phyloP scores from a whole-genome alignment of 2,329 filamentous ascomycete species.

The Colletotrichum tropicale region DNA sequence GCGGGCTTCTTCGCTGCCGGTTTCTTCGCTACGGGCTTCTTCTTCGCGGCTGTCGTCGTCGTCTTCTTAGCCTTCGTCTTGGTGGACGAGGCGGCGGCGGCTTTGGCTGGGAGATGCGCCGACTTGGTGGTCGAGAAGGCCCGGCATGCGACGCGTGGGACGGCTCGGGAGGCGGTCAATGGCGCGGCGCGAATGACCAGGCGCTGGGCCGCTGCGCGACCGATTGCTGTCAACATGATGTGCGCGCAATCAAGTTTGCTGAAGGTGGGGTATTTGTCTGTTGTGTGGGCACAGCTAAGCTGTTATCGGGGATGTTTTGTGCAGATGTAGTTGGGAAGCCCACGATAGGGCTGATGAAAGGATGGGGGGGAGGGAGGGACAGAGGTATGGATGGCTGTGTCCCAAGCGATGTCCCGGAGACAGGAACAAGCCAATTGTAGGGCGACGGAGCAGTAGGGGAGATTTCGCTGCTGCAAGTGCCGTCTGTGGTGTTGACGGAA shows the following conservation, averaged over 20 bases:
- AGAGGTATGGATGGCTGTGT: not conserved
- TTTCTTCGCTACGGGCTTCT: constrained; percentile 27
- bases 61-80: constrained; percentile 26
- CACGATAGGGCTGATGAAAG: not conserved
- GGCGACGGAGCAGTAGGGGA: not conserved
- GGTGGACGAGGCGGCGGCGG: constrained; percentile 19
- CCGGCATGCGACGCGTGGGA: constrained; percentile 24
- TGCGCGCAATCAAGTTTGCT: not conserved
- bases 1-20: constrained; percentile 23
- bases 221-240: constrained; percentile 47
- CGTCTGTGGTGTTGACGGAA: constrained; percentile 16
- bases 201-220: constrained; percentile 42
- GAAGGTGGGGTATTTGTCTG: not conserved
- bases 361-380: not conserved
- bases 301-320: not conserved
- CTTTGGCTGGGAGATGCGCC: constrained; percentile 27
- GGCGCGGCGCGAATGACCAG: constrained; percentile 25
- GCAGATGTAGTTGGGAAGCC: not conserved
- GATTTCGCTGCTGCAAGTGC: not conserved
- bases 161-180: constrained; percentile 24
- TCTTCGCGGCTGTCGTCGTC: constrained; percentile 24
- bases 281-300: not conserved
- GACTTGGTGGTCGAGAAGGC: constrained; percentile 35
- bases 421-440: not conserved
- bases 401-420: not conserved